phyloP scores from a whole-genome alignment of 352 stramenopile genomes.

The Plasmopara viticola region DNA sequence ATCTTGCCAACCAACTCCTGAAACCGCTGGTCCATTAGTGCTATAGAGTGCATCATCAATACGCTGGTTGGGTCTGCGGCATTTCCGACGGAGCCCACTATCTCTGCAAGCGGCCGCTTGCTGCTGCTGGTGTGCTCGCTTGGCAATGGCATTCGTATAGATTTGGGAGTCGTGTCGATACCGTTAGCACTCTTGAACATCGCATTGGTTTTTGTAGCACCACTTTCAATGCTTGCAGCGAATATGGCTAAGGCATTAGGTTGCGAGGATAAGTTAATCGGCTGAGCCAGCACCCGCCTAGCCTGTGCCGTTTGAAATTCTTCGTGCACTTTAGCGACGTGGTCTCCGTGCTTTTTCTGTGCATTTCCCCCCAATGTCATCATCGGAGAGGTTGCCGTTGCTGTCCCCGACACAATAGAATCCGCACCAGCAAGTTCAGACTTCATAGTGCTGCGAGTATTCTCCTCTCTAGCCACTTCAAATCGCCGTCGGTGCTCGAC shows the following conservation, averaged over 20 bases:
- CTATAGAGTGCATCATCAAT: slow-evolving; percentile 48
- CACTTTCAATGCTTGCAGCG: slow-evolving; percentile 4
- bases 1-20: slow-evolving; percentile 73
- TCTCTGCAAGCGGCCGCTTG: slow-evolving; percentile 25
- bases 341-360: slow-evolving; percentile 1
- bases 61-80: slow-evolving; percentile 27
- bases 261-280: slow-evolving; percentile 7
- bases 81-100: slow-evolving; percentile 18
- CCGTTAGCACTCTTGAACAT: neutral
- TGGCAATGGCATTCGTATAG: neutral
- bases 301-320: slow-evolving; percentile 8
- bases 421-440: slow-evolving; percentile 6
- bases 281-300: slow-evolving; percentile 13
- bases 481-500: slow-evolving; percentile 71
- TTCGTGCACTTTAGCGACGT: slow-evolving; percentile 6
- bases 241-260: slow-evolving; percentile 2
- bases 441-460: slow-evolving; percentile 8
- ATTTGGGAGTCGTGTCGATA: neutral
- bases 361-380: slow-evolving; percentile 5
- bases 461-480: slow-evolving; percentile 68
- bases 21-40: slow-evolving; percentile 63
- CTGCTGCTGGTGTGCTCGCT: slow-evolving; percentile 13
- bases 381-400: neutral
- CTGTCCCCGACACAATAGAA: slow-evolving; percentile 2
- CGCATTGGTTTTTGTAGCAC: neutral